Conservation (phyloP, 148 eudicot species). For the Selenicereus undatus region DNA sequence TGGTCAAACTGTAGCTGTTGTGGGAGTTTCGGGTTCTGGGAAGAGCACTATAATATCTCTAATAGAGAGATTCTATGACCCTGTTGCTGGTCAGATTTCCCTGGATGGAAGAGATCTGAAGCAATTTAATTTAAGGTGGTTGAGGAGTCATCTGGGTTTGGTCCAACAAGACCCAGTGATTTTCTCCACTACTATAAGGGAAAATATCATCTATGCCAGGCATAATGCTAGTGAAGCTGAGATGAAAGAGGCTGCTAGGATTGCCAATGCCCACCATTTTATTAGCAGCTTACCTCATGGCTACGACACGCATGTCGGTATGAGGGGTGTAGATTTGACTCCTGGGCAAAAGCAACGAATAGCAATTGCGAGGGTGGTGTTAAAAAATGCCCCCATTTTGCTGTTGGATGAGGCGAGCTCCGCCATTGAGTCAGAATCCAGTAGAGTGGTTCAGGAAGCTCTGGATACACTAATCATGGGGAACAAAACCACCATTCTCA, state of each 20-base stretch:
- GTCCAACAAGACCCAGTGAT: slow-evolving; percentile 98
- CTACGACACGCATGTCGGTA: slow-evolving; percentile 95
- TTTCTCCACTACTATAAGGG: slow-evolving; percentile 91
- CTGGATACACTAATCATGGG: slow-evolving; percentile 94
- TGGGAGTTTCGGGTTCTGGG: slow-evolving; percentile 97
- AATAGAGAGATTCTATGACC: slow-evolving; percentile 89
- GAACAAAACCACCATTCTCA: slow-evolving; percentile 83
- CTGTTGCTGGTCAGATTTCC: slow-evolving; percentile 86
- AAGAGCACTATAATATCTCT: slow-evolving; percentile 97
- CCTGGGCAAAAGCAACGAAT: slow-evolving; percentile 97
- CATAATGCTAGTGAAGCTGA: slow-evolving; percentile 99
- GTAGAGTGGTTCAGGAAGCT: slow-evolving; percentile 96
- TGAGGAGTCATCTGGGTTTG: slow-evolving; percentile 90
- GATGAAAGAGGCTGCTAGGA: slow-evolving; percentile 98
- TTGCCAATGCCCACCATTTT: slow-evolving; percentile 97
- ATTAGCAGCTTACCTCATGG: slow-evolving; percentile 98
- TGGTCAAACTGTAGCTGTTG: slow-evolving; percentile 97
- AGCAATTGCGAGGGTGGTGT: slow-evolving; percentile 87
- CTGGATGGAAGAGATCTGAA: slow-evolving; percentile 88
- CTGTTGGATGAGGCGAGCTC: slow-evolving; percentile 96
- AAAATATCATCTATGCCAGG: slow-evolving; percentile 92
- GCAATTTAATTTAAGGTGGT: slow-evolving; percentile 85
- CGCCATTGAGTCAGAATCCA: slow-evolving; percentile 92
- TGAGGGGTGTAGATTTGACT: slow-evolving; percentile 96
- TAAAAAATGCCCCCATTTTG: slow-evolving; percentile 95